Conservation (phyloP, 192 early-diverging fungal species). For the Rhizoclosmatium sp. region DNA sequence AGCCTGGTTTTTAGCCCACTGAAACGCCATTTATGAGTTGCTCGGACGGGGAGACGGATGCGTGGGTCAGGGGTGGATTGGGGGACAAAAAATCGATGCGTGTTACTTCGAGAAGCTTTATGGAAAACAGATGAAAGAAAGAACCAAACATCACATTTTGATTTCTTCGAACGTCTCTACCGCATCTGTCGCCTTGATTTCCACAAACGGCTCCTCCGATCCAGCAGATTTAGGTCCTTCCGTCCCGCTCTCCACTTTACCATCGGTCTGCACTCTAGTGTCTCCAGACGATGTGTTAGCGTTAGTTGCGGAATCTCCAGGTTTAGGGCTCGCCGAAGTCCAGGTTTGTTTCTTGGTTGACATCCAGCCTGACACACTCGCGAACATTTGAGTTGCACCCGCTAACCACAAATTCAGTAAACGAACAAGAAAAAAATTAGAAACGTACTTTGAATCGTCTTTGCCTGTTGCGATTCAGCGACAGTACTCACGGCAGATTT, state of each 20-base stretch:
- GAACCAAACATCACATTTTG: neutral
- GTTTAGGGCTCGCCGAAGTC: neutral
- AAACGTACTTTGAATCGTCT: constrained; percentile 31
- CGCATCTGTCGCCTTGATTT: neutral
- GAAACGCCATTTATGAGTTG: constrained; percentile 22
- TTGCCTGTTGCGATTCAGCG: constrained; percentile 27
- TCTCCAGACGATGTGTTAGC: neutral
- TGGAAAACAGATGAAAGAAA: neutral
- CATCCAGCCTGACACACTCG: constrained; percentile 36
- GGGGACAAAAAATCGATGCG: too few species aligned
- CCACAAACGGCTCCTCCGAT: constrained; percentile 3
- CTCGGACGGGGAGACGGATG: neutral
- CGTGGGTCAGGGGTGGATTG: too few species aligned
- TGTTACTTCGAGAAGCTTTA: neutral
- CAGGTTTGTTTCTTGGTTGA: constrained; percentile 4
- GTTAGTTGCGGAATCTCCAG: neutral
- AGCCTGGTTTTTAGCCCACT: constrained; percentile 36
- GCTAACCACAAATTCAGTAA: neutral
- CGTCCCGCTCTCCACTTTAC: neutral
- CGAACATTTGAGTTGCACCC: constrained; percentile 33
- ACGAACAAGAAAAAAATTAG: neutral
- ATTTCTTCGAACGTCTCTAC: constrained; percentile 2
- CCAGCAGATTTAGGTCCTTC: neutral
- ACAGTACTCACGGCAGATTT: constrained; percentile 17
- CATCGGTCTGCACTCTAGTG: neutral